Percentiles rank a stretch among this genome's conserved stretches.
These are phyloP conservation scores for Candida chauliodis DNA, from an alignment of 805 yeast genomes.

Conservation along the genomic window DNA sequence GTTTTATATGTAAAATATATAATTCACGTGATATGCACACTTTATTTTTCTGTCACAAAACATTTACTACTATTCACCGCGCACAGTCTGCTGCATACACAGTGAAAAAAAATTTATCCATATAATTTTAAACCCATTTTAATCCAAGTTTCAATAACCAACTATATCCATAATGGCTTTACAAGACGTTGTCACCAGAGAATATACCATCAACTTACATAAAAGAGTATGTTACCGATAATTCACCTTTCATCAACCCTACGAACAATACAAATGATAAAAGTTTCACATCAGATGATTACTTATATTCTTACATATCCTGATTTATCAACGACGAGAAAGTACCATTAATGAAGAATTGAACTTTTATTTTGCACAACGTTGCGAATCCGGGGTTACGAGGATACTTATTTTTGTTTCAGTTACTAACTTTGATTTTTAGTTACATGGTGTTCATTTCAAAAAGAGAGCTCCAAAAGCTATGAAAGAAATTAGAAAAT, in stretches of 20 bases:
- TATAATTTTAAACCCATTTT: no score
- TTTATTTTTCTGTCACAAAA: background rate
- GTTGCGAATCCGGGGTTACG: background rate
- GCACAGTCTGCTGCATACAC: background rate
- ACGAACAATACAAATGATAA: background rate
- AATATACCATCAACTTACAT: conserved; percentile 99
- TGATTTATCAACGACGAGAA: conserved; percentile 1
- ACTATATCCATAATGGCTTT: conserved; percentile 71
- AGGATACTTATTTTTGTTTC: background rate
- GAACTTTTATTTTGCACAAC: conserved; percentile 4
- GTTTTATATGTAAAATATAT: no score
- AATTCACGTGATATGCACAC: background rate
- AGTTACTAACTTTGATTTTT: conserved; percentile 43
- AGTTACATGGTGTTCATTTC: conserved; percentile 98
- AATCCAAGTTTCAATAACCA: no score
- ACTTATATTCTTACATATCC: conserved; percentile 6
- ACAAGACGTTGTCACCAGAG: conserved; percentile 99
- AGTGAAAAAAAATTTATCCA: conserved; percentile 5
- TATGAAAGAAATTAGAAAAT: conserved; percentile 98
- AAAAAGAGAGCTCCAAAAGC: conserved; percentile 99
- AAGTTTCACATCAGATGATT: conserved; percentile 3
- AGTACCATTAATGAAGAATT: conserved; percentile 2
- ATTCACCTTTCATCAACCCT: background rate
- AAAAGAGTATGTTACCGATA: conserved; percentile 75
- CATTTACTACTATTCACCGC: background rate